Evolutionary conservation across 225 moss, liverwort and hornwort species (phyloP), one percentile per base, ranked within the genome.

Genomic region (Rhytidiadelphus loreus): DNA sequence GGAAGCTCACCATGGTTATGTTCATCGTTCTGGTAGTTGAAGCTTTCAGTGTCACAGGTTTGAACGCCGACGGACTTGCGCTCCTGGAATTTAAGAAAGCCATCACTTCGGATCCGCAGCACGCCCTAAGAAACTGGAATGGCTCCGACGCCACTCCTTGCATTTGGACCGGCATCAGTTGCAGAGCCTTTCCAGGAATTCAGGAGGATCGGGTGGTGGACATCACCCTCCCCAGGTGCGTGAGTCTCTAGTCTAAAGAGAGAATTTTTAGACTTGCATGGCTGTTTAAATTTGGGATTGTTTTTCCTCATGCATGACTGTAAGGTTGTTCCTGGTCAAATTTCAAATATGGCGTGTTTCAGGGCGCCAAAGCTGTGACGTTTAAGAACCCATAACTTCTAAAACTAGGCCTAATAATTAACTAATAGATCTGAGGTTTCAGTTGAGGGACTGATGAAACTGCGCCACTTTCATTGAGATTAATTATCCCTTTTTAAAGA

Each of bases 141-240:
- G 35, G 72, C 56, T 74, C 87, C 30, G 91, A 93, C 78, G 83
- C 71, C 46, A 91, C 86, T 70, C 96, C 96, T 44, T 96, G 96
- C 89, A 50, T 7, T 44, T 96, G 96, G 96, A 63, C 43, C 77
- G 96, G 96, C 61, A 87, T 96, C 89, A 43, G 29, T 24, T 96
- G 96, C 80, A 65, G 63, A 66, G 14, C 43, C 76, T 32, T 89
- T 69, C 73, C 52, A 62, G 88, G 69, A 66, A 16, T 57, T 46
- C n/a, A 44, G 13, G 91, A 89, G 88, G 24, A 48, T 21, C 90
- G 88, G 33, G 94, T 94, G 77, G 65, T 86, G 86, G 90, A 77
- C 33, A 84, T 94, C 77, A 91, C 35, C 32, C 90, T 94, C 22
- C 63, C 86, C 61, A 84, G 92, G 94, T 94, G 84, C 50, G 90